Conservation (phyloP, 371 early-diverging fungal genomes). For the Furculomyces boomerangus region DNA sequence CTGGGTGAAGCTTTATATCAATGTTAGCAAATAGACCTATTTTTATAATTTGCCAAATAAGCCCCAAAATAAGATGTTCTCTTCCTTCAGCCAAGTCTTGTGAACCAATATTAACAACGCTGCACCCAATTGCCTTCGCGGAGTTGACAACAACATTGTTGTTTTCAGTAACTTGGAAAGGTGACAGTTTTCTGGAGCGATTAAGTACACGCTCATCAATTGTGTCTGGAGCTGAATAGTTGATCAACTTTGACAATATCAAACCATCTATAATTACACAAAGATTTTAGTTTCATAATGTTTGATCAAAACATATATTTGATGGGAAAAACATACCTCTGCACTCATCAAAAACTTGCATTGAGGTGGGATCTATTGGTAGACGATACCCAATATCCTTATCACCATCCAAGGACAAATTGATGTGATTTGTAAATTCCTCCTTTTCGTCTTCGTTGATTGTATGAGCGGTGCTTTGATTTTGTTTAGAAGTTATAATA, state of each 20-base stretch:
- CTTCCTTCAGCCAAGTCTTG: slow-evolving; percentile 85
- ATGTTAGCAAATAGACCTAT: slow-evolving; percentile 84
- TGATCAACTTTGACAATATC: slow-evolving; percentile 89
- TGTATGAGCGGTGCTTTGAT: slow-evolving; percentile 75
- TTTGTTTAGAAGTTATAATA: slow-evolving; percentile 69
- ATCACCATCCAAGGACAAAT: slow-evolving; percentile 65
- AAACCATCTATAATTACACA: slow-evolving; percentile 47
- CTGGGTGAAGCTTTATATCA: slow-evolving; percentile 91
- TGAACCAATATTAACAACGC: slow-evolving; percentile 90
- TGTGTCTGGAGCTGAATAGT: slow-evolving; percentile 87
- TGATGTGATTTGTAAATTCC: slow-evolving; percentile 86
- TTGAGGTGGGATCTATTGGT: slow-evolving; percentile 79
- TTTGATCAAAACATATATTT: neutral
- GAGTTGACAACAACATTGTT: slow-evolving; percentile 93
- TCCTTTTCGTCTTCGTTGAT: slow-evolving; percentile 95
- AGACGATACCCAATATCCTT: slow-evolving; percentile 58
- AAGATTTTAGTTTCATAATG: too few species aligned
- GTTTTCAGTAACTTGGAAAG: slow-evolving; percentile 94
- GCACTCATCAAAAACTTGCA: slow-evolving; percentile 89
- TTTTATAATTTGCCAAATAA: slow-evolving; percentile 97
- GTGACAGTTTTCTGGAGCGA: slow-evolving; percentile 44
- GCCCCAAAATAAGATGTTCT: slow-evolving; percentile 84
- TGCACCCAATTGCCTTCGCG: slow-evolving; percentile 93
- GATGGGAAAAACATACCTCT: slow-evolving; percentile 15
- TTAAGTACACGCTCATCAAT: slow-evolving; percentile 96